phyloP scores from a whole-genome alignment of 805 yeast species.

The Jamesozyma lodderae region DNA sequence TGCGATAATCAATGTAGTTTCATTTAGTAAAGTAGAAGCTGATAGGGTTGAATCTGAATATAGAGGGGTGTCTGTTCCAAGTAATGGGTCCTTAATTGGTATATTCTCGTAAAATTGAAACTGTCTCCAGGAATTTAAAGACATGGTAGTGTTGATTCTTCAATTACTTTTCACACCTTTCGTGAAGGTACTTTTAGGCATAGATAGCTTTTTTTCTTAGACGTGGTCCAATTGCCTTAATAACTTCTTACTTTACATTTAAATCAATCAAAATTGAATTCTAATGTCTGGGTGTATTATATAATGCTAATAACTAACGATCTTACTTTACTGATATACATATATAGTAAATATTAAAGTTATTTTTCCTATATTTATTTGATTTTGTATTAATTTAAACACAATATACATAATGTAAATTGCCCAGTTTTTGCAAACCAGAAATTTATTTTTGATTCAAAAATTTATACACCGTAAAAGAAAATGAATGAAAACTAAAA shows the following conservation, averaged over 20 bases:
- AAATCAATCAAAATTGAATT: too few relatives aligned
- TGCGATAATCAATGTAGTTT: conserved; percentile 48
- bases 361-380: conserved; percentile 5
- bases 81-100: conserved; percentile 78
- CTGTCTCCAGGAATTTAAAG: conserved; percentile 52
- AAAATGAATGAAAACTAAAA: background rate
- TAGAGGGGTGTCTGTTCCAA: conserved; percentile 50
- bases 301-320: background rate
- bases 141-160: too few relatives aligned
- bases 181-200: too few relatives aligned
- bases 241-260: too few relatives aligned
- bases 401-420: conserved; percentile 5
- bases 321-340: background rate
- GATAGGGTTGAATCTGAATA: conserved; percentile 73
- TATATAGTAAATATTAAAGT: background rate
- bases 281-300: too few relatives aligned
- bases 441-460: background rate
- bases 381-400: conserved; percentile 5
- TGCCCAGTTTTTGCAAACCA: background rate
- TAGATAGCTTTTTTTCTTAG: too few relatives aligned
- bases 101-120: conserved; percentile 77
- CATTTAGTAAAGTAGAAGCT: conserved; percentile 50
- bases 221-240: too few relatives aligned
- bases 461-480: conserved; percentile 1
- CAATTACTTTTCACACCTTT: too few relatives aligned